Evolutionary conservation across 441 rosid species (phyloP).

Genomic region (Capsella rubella): DNA sequence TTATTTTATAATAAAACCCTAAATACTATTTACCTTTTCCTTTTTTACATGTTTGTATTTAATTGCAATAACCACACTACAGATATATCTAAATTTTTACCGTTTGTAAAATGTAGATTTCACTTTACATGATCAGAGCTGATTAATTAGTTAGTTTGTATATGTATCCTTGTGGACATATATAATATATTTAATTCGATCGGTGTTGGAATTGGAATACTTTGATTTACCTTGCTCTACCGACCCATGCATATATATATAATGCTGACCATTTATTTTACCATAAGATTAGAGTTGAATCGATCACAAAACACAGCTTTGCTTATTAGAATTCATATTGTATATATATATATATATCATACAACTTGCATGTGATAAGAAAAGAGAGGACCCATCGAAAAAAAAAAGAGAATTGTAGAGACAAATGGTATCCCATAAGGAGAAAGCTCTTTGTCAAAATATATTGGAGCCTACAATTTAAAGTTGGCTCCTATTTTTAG

Average conservation of each 20-base stretch:
- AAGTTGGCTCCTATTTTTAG: conserved; percentile 30
- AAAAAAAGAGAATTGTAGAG: conserved; percentile 32
- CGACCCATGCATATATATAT: background rate
- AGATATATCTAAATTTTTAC: no score
- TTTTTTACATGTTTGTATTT: background rate
- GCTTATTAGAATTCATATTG: background rate
- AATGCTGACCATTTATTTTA: background rate
- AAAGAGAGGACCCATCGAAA: conserved; percentile 29
- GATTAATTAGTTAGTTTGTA: no score
- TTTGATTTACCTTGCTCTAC: background rate
- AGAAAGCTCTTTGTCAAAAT: conserved; percentile 41
- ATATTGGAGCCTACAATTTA: conserved; percentile 33
- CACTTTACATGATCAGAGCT: background rate
- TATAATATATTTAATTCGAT: background rate
- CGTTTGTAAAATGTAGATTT: background rate
- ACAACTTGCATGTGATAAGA: conserved; percentile 31
- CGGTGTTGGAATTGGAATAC: background rate
- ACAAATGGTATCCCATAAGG: conserved; percentile 48
- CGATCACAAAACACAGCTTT: background rate
- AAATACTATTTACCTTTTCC: background rate
- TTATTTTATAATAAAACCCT: conserved; percentile 2
- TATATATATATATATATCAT: background rate
- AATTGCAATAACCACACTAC: background rate
- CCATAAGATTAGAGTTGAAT: conserved; percentile 6
- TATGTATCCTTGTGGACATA: background rate